A percentile compares a stretch with the other conserved stretches of the same genome.
Evolutionary conservation across 805 yeast species (phyloP).

Genomic region (Naumovozyma dairenensis): DNA sequence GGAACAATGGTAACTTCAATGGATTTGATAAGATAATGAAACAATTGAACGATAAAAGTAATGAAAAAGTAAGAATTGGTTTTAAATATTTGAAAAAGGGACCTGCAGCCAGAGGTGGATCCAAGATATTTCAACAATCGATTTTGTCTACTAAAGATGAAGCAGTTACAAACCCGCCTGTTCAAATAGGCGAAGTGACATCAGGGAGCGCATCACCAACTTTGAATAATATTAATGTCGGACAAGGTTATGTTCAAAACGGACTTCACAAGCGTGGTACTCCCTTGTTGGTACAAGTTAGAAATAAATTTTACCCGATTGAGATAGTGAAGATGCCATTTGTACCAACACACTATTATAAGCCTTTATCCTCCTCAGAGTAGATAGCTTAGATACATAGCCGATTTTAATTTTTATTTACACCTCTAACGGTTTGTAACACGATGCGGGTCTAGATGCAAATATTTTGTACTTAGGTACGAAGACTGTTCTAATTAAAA

Average conservation of each 20-base stretch:
- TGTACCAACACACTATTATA: slow-evolving; percentile 59
- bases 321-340: slow-evolving; percentile 77
- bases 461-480: too few species aligned
- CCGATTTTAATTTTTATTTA: neutral
- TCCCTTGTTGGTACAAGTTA: slow-evolving; percentile 58
- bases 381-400: neutral
- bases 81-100: slow-evolving; percentile 52
- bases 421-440: too few species aligned
- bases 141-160: too few species aligned
- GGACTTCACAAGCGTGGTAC: slow-evolving; percentile 67
- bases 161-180: slow-evolving; percentile 39
- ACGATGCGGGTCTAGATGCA: too few species aligned
- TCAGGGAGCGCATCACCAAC: slow-evolving; percentile 62
- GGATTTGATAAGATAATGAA: slow-evolving; percentile 62
- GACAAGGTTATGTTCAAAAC: slow-evolving; percentile 79
- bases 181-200: slow-evolving; percentile 44
- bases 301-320: slow-evolving; percentile 77
- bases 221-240: slow-evolving; percentile 66
- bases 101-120: slow-evolving; percentile 86
- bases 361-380: neutral
- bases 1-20: slow-evolving; percentile 52
- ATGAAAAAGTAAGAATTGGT: slow-evolving; percentile 62
- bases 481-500: too few species aligned
- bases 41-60: slow-evolving; percentile 59
- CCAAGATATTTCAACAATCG: slow-evolving; percentile 50